Evolutionary conservation across 768 basidiomycete species (phyloP).

Genomic region (Tricholoma flavovirens): DNA sequence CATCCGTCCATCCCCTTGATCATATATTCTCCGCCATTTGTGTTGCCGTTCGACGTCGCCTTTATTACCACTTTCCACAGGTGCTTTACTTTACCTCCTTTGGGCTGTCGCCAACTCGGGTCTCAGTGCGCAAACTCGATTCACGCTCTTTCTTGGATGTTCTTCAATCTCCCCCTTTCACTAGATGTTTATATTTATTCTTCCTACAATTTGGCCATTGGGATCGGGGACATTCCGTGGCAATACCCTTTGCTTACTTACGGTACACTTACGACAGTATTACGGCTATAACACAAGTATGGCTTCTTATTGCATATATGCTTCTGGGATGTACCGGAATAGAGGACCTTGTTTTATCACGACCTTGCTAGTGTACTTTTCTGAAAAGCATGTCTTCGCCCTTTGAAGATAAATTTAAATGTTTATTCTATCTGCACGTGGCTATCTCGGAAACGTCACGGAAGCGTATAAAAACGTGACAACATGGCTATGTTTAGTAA

Average conservation of each 20-base stretch:
- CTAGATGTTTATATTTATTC: neutral
- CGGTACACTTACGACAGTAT: neutral
- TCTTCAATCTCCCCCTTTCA: neutral
- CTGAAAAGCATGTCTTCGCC: no score
- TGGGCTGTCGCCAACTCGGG: conserved; percentile 5
- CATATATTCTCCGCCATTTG: neutral
- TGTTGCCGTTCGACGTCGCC: neutral
- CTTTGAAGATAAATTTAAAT: no score
- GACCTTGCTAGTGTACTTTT: no score
- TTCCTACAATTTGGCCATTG: neutral
- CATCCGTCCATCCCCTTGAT: neutral
- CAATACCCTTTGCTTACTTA: neutral
- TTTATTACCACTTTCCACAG: neutral
- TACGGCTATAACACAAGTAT: neutral
- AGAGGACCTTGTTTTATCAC: no score
- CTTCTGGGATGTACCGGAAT: no score
- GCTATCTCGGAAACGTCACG: no score
- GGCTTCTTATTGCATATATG: no score
- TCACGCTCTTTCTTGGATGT: conserved; percentile 2
- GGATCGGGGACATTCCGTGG: neutral
- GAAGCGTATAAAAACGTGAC: no score
- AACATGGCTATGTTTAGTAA: no score
- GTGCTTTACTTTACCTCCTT: neutral
- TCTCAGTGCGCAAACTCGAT: conserved; percentile 6
- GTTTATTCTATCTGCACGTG: no score